A percentile compares a stretch with the other conserved stretches of the same genome.
Evolutionary conservation across 2,329 filamentous ascomycete species (phyloP).

Genomic region (Scedosporium aurantiacum): DNA sequence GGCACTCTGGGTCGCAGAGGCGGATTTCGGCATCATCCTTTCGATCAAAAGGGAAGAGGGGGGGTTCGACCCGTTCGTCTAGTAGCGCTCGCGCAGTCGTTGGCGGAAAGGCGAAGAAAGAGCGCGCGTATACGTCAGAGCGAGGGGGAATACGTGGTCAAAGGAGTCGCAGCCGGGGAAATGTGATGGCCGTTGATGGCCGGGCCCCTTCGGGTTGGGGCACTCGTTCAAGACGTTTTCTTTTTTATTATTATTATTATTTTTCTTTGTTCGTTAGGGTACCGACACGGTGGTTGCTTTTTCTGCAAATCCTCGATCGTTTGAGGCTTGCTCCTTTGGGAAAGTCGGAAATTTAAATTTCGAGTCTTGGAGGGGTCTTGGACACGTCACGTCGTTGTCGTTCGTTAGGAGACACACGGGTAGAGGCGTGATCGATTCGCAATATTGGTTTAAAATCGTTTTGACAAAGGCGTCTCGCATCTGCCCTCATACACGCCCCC

Average conservation of each 20-base stretch:
- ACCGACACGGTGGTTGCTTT: neutral
- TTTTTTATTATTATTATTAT: neutral
- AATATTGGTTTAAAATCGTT: neutral
- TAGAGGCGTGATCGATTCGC: neutral
- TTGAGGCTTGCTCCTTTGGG: neutral
- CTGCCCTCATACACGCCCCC: neutral
- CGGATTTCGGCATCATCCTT: slow-evolving; percentile 7
- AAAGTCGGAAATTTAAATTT: neutral
- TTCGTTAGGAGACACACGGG: neutral
- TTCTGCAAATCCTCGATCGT: neutral
- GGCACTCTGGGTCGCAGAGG: slow-evolving; percentile 30
- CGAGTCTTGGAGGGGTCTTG: neutral
- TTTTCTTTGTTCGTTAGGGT: neutral
- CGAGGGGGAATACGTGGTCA: neutral
- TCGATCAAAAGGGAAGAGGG: neutral
- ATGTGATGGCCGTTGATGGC: neutral
- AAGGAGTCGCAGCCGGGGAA: neutral
- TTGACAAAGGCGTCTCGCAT: neutral
- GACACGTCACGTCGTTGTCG: neutral
- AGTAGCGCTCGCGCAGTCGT: neutral
- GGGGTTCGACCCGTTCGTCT: neutral
- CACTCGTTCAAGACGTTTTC: neutral
- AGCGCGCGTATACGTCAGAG: too few relatives aligned
- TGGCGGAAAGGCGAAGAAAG: neutral
- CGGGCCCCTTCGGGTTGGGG: neutral